A percentile compares a stretch with the other conserved stretches of the same genome.
Evolutionary conservation across 1,139 yeast genomes (phyloP).

Genomic region (Pichiaceae sp.): DNA sequence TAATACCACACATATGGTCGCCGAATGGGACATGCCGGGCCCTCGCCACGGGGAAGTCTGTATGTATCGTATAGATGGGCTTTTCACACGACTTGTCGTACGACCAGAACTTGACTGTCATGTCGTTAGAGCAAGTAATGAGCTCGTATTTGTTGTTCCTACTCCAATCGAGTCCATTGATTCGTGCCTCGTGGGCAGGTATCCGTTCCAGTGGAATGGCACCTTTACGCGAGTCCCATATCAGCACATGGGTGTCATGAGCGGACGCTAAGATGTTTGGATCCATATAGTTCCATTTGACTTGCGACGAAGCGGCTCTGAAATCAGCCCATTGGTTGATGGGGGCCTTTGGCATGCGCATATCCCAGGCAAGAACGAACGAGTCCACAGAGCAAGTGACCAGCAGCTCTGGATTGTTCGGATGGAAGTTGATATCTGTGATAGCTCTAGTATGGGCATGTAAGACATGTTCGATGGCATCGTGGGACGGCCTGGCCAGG

Average conservation of each 20-base stretch:
- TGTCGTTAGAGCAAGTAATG: slow-evolving; percentile 80
- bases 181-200: slow-evolving; percentile 70
- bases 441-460: slow-evolving; percentile 92
- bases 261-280: slow-evolving; percentile 75
- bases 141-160: slow-evolving; percentile 49
- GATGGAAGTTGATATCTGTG: slow-evolving; percentile 91
- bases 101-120: slow-evolving; percentile 85
- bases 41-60: slow-evolving; percentile 81
- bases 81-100: slow-evolving; percentile 29
- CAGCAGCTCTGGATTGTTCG: slow-evolving; percentile 75
- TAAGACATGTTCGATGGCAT: slow-evolving; percentile 77
- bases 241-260: slow-evolving; percentile 69
- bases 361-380: slow-evolving; percentile 82
- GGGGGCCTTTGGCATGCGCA: slow-evolving; percentile 69
- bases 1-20: slow-evolving; percentile 70
- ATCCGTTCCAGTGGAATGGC: slow-evolving; percentile 64
- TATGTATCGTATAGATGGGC: slow-evolving; percentile 54
- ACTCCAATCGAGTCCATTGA: slow-evolving; percentile 83
- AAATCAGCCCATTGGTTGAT: slow-evolving; percentile 80
- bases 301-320: slow-evolving; percentile 92
- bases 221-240: slow-evolving; percentile 88
- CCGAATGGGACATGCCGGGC: slow-evolving; percentile 91
- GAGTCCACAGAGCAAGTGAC: slow-evolving; percentile 95
- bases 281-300: slow-evolving; percentile 81
- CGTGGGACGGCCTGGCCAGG: slow-evolving; percentile 61